Evolutionary conservation across 192 early-diverging fungal species (phyloP), one percentile per base, ranked within the genome.

Genomic region (Chytriomyces sp.): DNA sequence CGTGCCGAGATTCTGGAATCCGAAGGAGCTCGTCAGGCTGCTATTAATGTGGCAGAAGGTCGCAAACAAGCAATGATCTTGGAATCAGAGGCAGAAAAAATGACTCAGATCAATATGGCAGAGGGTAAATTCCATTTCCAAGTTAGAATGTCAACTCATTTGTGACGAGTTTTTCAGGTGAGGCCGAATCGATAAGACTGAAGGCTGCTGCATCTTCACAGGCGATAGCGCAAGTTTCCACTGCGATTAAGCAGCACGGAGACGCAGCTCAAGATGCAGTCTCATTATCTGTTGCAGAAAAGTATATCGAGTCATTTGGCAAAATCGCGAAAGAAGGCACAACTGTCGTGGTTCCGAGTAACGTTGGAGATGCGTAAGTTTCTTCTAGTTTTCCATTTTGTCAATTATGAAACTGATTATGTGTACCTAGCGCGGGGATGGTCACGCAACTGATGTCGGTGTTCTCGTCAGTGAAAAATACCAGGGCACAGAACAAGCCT

Each of bases 31-130:
- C 75, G 86, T 65, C 97, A 98, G 86, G 91, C 95, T 61, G 93
- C 94, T 5, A 98, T 98, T 80, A 98, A 98, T 76, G 95, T 98
- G 9, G 96, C 97, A 26, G 97, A 98, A 85, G 97, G 97, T 72
- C 83, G 83, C 16, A 97, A 97, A 81, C 94, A 95, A 79, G 87
- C 95, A 5, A 89, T 92, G 46, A 97, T 98, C 65, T 84, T 98
- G 53, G 95, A 95, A 20, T 97, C 96, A 44, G 97, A 98, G 83
- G 97, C 95, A n/a, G 92, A 91, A 53, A 94, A 91, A 80, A 80
- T 88, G 20, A 91, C 94, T 68, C 94, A 94, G 84, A 94, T 98
- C 76, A 98, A 98, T 81, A 87, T 90, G 67, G 96, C 97, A 20
- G 80, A 90, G 66, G 94, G 92, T 85, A 69, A 45, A 45, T 69